These are phyloP conservation scores for Bassia scoparia DNA, from an alignment of 148 eudicot genomes.

Conservation along the genomic window DNA sequence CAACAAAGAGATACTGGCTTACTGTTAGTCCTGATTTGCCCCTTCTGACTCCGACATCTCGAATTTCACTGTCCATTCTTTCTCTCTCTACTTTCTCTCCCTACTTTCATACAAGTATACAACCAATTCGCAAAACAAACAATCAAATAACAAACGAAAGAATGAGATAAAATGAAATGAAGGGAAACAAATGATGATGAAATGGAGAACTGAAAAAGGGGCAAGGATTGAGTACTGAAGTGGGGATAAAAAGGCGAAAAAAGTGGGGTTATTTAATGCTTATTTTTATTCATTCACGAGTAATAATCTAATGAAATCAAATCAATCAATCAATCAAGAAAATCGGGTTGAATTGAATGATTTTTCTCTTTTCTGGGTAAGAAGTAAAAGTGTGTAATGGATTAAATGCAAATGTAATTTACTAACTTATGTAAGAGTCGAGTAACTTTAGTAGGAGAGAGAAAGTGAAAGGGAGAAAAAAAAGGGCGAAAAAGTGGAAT, in stretches of 20 bases:
- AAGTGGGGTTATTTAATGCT: conserved; percentile 9
- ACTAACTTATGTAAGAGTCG: no score
- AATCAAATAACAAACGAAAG: no score
- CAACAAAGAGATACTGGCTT: no score
- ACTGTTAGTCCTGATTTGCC: no score
- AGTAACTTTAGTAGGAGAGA: background rate
- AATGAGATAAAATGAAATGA: background rate
- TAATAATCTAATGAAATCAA: background rate
- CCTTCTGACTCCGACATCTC: no score
- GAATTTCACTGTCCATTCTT: background rate
- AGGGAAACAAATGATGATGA: background rate
- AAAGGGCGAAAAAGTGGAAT: conserved; percentile 11
- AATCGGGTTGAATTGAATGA: background rate
- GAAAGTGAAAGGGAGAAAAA: background rate
- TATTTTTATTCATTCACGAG: background rate
- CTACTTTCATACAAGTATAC: no score
- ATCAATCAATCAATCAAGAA: background rate
- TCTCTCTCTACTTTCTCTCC: background rate
- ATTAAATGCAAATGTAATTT: no score
- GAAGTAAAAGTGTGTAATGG: no score
- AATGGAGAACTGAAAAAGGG: background rate
- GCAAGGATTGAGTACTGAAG: conserved; percentile 6
- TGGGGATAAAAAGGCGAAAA: conserved; percentile 20
- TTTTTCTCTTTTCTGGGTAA: no score
- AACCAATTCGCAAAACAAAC: background rate